A percentile compares a stretch with the other conserved stretches of the same genome.
phyloP scores from a whole-genome alignment of 2,329 filamentous ascomycete genomes.

The Camillea tinctor region DNA sequence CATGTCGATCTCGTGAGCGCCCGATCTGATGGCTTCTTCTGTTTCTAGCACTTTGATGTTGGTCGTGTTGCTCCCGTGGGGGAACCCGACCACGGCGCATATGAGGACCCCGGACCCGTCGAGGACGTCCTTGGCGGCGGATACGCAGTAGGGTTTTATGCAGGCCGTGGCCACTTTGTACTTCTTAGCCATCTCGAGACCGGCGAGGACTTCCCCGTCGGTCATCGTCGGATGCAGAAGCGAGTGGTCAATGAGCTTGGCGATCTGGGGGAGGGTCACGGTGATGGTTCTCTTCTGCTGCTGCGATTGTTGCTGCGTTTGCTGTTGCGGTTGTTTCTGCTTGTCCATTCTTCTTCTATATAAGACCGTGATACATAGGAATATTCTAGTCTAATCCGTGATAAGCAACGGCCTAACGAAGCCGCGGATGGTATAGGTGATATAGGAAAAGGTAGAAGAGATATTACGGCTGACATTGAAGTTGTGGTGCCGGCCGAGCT shows the following conservation, averaged over 20 bases:
- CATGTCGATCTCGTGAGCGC: constrained; percentile 58
- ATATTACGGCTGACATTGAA: not conserved
- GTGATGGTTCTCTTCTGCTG: constrained; percentile 29
- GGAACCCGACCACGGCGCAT: constrained; percentile 61
- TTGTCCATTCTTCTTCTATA: not conserved
- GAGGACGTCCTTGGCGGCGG: constrained; percentile 47
- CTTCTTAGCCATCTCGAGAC: constrained; percentile 46
- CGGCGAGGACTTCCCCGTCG: constrained; percentile 49
- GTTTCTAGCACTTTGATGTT: constrained; percentile 55
- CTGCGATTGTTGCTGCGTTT: constrained; percentile 6
- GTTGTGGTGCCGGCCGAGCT: too few relatives aligned
- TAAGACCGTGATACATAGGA: not conserved
- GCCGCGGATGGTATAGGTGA: not conserved
- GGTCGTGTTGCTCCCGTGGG: constrained; percentile 56
- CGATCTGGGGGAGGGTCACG: constrained; percentile 46
- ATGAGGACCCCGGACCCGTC: constrained; percentile 47
- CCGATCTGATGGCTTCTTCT: constrained; percentile 42
- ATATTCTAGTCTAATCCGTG: not conserved
- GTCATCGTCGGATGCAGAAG: constrained; percentile 62
- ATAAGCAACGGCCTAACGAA: not conserved
- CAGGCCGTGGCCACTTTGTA: constrained; percentile 56
- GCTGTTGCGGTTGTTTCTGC: constrained; percentile 4
- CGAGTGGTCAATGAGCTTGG: constrained; percentile 60
- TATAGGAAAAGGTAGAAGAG: not conserved
- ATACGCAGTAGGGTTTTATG: constrained; percentile 56